These are phyloP conservation scores for Linum usitatissimum DNA, from an alignment of 345 rosid species.

Conservation along the genomic window DNA sequence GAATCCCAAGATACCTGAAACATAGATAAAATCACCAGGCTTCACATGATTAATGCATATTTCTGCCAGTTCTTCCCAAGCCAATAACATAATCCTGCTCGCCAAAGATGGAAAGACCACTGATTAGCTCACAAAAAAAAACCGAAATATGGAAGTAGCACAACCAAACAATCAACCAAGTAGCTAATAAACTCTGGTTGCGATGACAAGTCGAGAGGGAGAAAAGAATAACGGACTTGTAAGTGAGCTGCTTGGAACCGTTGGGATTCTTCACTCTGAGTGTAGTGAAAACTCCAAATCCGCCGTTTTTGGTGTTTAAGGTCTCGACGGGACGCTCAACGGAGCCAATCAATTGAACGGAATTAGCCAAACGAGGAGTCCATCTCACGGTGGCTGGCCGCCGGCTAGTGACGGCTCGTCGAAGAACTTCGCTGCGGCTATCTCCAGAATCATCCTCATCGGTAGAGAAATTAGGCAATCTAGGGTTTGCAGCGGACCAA, in stretches of 20 bases:
- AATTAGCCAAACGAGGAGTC: constrained; percentile 28
- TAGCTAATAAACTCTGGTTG: background rate
- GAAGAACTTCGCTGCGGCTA: constrained; percentile 32
- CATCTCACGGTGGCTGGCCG: constrained; percentile 38
- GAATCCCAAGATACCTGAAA: constrained; percentile 41
- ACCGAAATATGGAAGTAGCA: too few relatives aligned
- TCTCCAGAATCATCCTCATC: constrained; percentile 21
- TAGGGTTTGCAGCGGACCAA: constrained; percentile 13
- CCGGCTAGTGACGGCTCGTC: constrained; percentile 40
- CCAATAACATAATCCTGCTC: constrained; percentile 39
- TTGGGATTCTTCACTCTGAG: constrained; percentile 31
- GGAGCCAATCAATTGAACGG: constrained; percentile 46
- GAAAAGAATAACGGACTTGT: constrained; percentile 29
- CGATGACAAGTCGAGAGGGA: background rate
- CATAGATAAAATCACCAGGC: constrained; percentile 46
- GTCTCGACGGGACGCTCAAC: constrained; percentile 27
- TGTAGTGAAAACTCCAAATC: constrained; percentile 32
- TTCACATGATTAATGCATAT: constrained; percentile 40
- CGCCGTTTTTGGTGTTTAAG: constrained; percentile 3
- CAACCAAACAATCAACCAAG: background rate
- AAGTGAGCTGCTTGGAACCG: constrained; percentile 22
- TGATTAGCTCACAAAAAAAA: background rate
- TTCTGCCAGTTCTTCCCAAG: constrained; percentile 40
- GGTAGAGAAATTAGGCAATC: constrained; percentile 20
- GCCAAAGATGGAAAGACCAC: background rate